Evolutionary conservation across 768 basidiomycete species (phyloP).

Genomic region (Gymnopilus junonius): DNA sequence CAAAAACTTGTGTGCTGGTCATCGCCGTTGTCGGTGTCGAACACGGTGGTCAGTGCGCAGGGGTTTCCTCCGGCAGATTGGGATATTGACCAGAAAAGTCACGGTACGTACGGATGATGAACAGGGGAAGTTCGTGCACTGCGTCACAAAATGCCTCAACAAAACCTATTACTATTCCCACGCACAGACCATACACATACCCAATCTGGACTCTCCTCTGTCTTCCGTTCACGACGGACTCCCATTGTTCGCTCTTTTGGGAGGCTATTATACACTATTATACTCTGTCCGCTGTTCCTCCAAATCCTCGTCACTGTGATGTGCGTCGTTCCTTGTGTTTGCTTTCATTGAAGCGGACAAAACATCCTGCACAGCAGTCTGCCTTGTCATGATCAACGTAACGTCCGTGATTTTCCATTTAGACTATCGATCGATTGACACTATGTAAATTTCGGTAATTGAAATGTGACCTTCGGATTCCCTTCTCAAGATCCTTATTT

Average conservation of each 20-base stretch:
- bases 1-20: slow-evolving; percentile 11
- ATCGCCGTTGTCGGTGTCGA: slow-evolving; percentile 34
- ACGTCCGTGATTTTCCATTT: neutral
- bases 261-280: neutral
- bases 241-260: neutral
- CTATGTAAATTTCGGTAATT: neutral
- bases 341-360: slow-evolving; percentile 13
- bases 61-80: slow-evolving; percentile 35
- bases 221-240: neutral
- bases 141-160: slow-evolving; percentile 27
- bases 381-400: neutral
- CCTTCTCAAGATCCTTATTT: neutral
- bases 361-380: slow-evolving; percentile 15
- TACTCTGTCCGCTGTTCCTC: neutral
- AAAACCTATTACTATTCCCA: slow-evolving; percentile 36
- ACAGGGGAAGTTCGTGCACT: slow-evolving; percentile 26
- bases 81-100: slow-evolving; percentile 31
- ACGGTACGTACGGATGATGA: slow-evolving; percentile 30
- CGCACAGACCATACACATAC: slow-evolving; percentile 42
- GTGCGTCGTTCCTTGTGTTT: slow-evolving; percentile 7
- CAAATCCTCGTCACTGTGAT: neutral
- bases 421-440: neutral
- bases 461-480: neutral
- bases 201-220: no score
- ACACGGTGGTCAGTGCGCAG: slow-evolving; percentile 47